Conservation (phyloP, 352 stramenopile species). For the Globisporangium megalacanthum region DNA sequence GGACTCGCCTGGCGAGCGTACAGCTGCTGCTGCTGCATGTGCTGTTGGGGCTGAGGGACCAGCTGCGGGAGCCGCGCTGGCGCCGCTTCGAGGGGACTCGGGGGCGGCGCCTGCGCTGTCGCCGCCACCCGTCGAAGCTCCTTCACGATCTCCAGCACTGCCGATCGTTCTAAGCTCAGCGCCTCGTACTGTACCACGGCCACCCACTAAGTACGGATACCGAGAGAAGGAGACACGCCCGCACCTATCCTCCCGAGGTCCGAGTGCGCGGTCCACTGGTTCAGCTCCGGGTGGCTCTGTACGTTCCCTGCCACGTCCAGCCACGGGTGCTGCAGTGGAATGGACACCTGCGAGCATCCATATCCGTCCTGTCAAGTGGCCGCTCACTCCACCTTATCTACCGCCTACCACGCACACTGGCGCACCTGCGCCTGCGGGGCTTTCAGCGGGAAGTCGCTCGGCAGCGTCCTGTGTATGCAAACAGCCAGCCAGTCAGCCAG, state of each 20-base stretch:
- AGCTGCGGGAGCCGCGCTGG: slow-evolving; percentile 7
- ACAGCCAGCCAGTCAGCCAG: not conserved
- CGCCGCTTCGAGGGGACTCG: slow-evolving; percentile 1
- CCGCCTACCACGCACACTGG: too few species aligned
- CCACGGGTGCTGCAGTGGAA: slow-evolving; percentile 69
- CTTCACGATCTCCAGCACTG: slow-evolving; percentile 62
- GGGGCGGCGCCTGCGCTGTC: slow-evolving; percentile 5
- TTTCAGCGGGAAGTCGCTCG: slow-evolving; percentile 64
- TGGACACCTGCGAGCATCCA: slow-evolving; percentile 34
- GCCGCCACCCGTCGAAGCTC: slow-evolving; percentile 35
- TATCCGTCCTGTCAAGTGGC: not conserved
- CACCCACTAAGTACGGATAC: not conserved
- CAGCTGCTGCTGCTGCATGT: slow-evolving; percentile 16
- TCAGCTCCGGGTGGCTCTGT: slow-evolving; percentile 62
- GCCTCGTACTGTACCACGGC: too few species aligned
- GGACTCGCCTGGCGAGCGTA: not conserved
- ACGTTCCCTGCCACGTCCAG: slow-evolving; percentile 69
- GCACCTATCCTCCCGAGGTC: slow-evolving; percentile 71
- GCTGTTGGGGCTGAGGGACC: not conserved
- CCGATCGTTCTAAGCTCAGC: not conserved
- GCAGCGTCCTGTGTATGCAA: slow-evolving; percentile 41
- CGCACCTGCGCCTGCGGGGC: slow-evolving; percentile 55
- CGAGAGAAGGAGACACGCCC: not conserved
- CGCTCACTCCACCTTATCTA: not conserved
- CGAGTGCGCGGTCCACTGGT: slow-evolving; percentile 79